A percentile compares a stretch with the other conserved stretches of the same genome.
These are phyloP conservation scores for Pleurotus eryngii DNA, from an alignment of 768 basidiomycete genomes.

Conservation along the genomic window DNA sequence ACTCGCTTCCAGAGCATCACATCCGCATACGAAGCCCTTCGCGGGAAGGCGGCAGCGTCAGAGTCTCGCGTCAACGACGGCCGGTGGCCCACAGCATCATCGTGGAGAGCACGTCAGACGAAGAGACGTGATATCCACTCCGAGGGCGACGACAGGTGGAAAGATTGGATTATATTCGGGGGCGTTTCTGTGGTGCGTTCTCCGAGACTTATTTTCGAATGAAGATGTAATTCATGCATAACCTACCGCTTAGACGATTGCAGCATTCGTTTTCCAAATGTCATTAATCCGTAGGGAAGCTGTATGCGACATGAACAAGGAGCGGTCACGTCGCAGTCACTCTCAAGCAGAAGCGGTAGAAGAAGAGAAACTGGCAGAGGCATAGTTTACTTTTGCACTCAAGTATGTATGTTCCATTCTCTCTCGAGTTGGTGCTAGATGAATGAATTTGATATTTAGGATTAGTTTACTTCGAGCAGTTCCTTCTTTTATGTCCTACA, in stretches of 20 bases:
- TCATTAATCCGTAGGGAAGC: neutral
- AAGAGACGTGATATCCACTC: constrained; percentile 22
- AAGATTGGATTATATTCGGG: constrained; percentile 46
- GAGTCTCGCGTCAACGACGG: constrained; percentile 13
- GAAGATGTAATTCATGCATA: neutral
- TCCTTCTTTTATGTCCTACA: too few species aligned
- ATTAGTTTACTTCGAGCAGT: too few species aligned
- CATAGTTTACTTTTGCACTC: neutral
- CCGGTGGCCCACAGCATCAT: constrained; percentile 11
- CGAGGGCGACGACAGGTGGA: constrained; percentile 39
- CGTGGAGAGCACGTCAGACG: constrained; percentile 11
- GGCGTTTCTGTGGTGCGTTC: constrained; percentile 45
- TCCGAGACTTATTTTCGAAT: neutral
- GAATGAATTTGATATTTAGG: too few species aligned
- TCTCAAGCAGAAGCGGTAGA: too few species aligned
- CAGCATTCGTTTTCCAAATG: neutral
- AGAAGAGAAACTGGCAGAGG: neutral
- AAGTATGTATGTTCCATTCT: too few species aligned
- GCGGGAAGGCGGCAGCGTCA: constrained; percentile 29
- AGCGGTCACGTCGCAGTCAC: neutral
- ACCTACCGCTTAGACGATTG: neutral
- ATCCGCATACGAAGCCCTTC: constrained; percentile 58
- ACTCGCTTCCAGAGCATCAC: constrained; percentile 63
- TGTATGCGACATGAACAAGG: neutral
- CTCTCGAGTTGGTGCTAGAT: too few species aligned